These are phyloP conservation scores for Linum trigynum DNA, from an alignment of 345 rosid species.

Conservation along the genomic window DNA sequence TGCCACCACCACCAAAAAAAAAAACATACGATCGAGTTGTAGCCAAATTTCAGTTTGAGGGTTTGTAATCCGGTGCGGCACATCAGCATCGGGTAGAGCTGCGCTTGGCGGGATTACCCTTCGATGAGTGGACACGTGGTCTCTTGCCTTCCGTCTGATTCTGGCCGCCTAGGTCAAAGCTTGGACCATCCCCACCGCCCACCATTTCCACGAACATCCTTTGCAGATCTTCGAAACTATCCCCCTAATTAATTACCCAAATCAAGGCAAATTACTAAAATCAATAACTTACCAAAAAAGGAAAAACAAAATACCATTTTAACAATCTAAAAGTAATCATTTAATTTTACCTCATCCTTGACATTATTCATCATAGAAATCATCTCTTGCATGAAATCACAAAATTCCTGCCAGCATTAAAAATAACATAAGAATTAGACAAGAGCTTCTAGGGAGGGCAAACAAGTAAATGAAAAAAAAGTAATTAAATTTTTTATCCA, in stretches of 20 bases:
- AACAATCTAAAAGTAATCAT: not conserved
- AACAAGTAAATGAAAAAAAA: not conserved
- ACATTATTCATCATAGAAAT: conserved; percentile 77
- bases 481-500: too few relatives aligned
- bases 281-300: not conserved
- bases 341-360: conserved; percentile 52
- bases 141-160: conserved; percentile 32
- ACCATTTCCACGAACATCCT: conserved; percentile 82
- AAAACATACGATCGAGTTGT: too few relatives aligned
- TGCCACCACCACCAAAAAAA: too few relatives aligned
- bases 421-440: not conserved
- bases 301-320: not conserved
- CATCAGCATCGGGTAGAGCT: conserved; percentile 23
- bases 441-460: conserved; percentile 4
- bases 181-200: conserved; percentile 41
- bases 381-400: conserved; percentile 91
- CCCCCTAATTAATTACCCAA: conserved; percentile 31
- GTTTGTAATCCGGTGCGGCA: not conserved
- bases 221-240: conserved; percentile 81
- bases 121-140: conserved; percentile 33
- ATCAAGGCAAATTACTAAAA: not conserved
- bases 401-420: conserved; percentile 44
- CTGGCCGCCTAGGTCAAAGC: conserved; percentile 16
- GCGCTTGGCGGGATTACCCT: conserved; percentile 34
- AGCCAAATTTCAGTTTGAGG: not conserved